Evolutionary conservation across 768 basidiomycete genomes (phyloP).

Genomic region (Gautieria morchelliformis): DNA sequence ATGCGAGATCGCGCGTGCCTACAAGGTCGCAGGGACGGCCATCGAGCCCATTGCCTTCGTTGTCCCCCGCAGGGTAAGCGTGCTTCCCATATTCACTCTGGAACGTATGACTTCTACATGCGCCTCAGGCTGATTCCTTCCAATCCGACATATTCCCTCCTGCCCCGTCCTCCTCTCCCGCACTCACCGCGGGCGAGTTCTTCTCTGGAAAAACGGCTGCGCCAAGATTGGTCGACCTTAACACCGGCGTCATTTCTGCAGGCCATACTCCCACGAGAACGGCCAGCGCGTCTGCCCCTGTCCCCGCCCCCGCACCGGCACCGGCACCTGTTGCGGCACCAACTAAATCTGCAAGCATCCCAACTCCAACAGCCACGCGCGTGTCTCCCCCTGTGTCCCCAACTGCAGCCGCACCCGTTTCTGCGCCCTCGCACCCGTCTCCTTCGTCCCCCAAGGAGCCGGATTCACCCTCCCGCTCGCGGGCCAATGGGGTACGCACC

Average conservation of each 20-base stretch:
- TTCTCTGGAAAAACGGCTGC: constrained; percentile 74
- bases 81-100: background rate
- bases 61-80: constrained; percentile 78
- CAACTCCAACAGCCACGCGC: constrained; percentile 15
- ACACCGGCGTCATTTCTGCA: constrained; percentile 44
- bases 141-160: constrained; percentile 97
- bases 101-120: background rate
- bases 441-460: constrained; percentile 1
- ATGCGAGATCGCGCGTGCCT: constrained; percentile 92
- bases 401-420: constrained; percentile 5
- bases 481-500: background rate
- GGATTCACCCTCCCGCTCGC: constrained; percentile 8
- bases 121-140: constrained; percentile 76
- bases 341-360: constrained; percentile 10
- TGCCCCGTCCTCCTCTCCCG: constrained; percentile 72
- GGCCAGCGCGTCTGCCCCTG: too few species aligned
- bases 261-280: constrained; percentile 17
- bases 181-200: constrained; percentile 76
- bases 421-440: background rate
- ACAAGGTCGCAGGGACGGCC: constrained; percentile 65
- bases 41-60: constrained; percentile 94
- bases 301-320: constrained; percentile 19
- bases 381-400: constrained; percentile 14
- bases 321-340: constrained; percentile 21
- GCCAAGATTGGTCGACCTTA: constrained; percentile 74